Conservation (phyloP, 2,329 filamentous ascomycete species). For the Aspergillus sp. region DNA sequence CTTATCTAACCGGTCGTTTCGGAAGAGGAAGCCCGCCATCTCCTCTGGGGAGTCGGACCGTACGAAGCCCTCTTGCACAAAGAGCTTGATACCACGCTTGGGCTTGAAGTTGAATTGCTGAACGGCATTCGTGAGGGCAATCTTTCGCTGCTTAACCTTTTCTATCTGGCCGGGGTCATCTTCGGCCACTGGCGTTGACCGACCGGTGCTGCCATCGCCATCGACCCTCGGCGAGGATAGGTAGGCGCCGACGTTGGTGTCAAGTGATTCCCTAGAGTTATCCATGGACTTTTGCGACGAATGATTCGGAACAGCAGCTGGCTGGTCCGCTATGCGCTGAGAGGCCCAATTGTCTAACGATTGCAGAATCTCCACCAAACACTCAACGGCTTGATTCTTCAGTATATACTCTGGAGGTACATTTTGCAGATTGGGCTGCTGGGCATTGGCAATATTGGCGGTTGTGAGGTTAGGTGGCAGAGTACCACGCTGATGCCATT, state of each 20-base stretch:
- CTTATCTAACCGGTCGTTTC: constrained; percentile 85
- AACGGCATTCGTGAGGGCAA: constrained; percentile 83
- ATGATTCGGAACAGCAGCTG: constrained; percentile 48
- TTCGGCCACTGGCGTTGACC: constrained; percentile 69
- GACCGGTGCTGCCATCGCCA: constrained; percentile 51
- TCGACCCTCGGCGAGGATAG: constrained; percentile 62
- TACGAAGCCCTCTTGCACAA: constrained; percentile 86
- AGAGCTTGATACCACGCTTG: constrained; percentile 82
- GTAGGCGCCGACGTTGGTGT: constrained; percentile 57
- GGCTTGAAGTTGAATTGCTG: constrained; percentile 97
- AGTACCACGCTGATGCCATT: constrained; percentile 85
- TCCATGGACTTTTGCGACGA: constrained; percentile 56
- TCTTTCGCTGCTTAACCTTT: constrained; percentile 91
- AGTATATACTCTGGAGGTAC: constrained; percentile 87
- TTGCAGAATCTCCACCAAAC: constrained; percentile 80
- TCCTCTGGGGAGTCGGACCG: constrained; percentile 73
- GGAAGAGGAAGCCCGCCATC: constrained; percentile 78
- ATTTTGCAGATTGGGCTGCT: constrained; percentile 54
- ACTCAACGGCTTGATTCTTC: constrained; percentile 86
- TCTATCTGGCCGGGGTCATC: constrained; percentile 95
- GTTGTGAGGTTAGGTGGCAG: constrained; percentile 84
- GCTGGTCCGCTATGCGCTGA: constrained; percentile 59
- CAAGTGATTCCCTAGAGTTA: constrained; percentile 71
- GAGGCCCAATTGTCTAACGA: constrained; percentile 93
- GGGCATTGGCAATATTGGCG: constrained; percentile 63